phyloP scores from a whole-genome alignment of 257 asterid species.

The Thymus quinquecostatus region DNA sequence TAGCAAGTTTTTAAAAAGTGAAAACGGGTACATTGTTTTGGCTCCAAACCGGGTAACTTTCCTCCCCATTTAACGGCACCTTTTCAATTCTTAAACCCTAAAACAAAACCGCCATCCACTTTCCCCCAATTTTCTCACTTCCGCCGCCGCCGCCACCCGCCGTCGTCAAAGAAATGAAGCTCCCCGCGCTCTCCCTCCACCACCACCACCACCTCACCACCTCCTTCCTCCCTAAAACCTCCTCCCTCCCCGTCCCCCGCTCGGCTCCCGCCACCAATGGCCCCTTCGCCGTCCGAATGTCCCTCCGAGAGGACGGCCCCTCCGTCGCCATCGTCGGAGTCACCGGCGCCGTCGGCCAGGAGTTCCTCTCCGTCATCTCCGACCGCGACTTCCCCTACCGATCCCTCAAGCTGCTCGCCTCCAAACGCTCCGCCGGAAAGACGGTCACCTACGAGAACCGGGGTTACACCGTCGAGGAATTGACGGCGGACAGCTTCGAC shows the following conservation, averaged over 20 bases:
- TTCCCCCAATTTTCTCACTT: not conserved
- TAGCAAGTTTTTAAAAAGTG: not conserved
- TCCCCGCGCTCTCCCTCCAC: constrained; percentile 50
- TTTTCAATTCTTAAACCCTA: constrained; percentile 36
- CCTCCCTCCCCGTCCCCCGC: constrained; percentile 31
- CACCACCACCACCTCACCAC: constrained; percentile 42
- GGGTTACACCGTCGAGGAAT: constrained; percentile 58
- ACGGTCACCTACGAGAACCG: constrained; percentile 49
- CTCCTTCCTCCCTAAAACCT: constrained; percentile 34
- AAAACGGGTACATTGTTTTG: not conserved
- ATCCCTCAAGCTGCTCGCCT: constrained; percentile 85
- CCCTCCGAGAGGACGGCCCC: constrained; percentile 82
- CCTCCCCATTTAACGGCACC: constrained; percentile 23
- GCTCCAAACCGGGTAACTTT: not conserved
- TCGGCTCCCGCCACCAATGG: constrained; percentile 32
- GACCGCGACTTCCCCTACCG: constrained; percentile 86
- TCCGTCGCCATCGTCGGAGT: constrained; percentile 92
- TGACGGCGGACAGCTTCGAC: constrained; percentile 65
- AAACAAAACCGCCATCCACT: not conserved
- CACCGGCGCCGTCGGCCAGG: constrained; percentile 96
- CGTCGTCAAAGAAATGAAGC: constrained; percentile 39
- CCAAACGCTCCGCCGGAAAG: constrained; percentile 84
- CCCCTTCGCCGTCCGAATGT: constrained; percentile 62
- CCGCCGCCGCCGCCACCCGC: constrained; percentile 40
- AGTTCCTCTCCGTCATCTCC: constrained; percentile 84